Evolutionary conservation across 1,139 yeast genomes (phyloP).

Genomic region (Nakaseomyces sp.): DNA sequence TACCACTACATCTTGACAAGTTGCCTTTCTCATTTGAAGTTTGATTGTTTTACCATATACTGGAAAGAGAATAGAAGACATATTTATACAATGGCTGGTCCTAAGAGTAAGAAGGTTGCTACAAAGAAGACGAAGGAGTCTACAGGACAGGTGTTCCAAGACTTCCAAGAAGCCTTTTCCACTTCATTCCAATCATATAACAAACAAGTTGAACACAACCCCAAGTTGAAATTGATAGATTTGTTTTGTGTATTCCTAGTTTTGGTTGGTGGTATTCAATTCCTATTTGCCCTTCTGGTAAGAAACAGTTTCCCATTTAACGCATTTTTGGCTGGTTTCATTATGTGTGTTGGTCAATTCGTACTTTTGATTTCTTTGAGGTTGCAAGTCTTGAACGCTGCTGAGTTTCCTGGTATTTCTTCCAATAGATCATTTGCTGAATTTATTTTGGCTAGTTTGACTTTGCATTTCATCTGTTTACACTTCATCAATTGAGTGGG

Average conservation of each 20-base stretch:
- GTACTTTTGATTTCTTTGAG: constrained; percentile 76
- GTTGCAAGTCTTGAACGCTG: constrained; percentile 49
- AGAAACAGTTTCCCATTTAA: constrained; percentile 89
- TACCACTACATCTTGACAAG: too few species aligned
- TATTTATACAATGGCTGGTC: constrained; percentile 2
- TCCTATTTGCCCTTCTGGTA: constrained; percentile 61
- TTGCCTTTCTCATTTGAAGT: too few species aligned
- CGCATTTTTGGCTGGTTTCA: constrained; percentile 90
- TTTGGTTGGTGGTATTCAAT: constrained; percentile 66
- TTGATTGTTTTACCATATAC: too few species aligned
- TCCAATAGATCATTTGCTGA: constrained; percentile 87
- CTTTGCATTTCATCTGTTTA: constrained; percentile 78
- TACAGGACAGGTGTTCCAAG: constrained; percentile 25
- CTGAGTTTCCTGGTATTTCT: constrained; percentile 42
- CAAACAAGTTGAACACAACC: constrained; percentile 29
- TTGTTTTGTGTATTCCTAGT: constrained; percentile 68
- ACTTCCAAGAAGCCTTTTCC: constrained; percentile 41
- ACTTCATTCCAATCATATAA: constrained; percentile 43
- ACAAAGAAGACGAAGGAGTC: constrained; percentile 1
- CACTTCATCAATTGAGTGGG: constrained; percentile 81
- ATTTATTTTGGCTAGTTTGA: constrained; percentile 75
- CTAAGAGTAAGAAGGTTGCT: neutral
- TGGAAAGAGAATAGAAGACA: too few species aligned
- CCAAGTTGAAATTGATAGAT: constrained; percentile 58
- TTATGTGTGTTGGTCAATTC: constrained; percentile 90